Conservation (phyloP, 805 yeast species). For the Phaffomyces thermotolerans region DNA sequence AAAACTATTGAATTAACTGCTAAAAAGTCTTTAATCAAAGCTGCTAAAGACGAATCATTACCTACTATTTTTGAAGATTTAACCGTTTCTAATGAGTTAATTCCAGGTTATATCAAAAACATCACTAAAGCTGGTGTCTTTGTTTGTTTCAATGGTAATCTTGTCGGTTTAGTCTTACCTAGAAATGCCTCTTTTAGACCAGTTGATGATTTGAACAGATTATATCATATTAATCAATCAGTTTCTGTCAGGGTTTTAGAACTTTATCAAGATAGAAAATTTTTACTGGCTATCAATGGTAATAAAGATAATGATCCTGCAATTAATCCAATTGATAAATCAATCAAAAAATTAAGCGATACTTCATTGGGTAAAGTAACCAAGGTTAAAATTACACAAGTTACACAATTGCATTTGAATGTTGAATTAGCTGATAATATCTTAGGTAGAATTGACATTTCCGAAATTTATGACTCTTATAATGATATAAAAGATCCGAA, state of each 20-base stretch:
- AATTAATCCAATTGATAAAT: constrained; percentile 53
- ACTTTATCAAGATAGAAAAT: constrained; percentile 63
- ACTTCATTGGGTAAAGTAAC: constrained; percentile 54
- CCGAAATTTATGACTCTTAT: constrained; percentile 53
- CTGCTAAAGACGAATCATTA: constrained; percentile 44
- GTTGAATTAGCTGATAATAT: constrained; percentile 70
- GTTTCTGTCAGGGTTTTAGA: constrained; percentile 59
- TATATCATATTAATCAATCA: constrained; percentile 62
- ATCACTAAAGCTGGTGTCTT: constrained; percentile 78
- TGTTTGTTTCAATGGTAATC: constrained; percentile 69
- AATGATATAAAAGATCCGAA: constrained; percentile 49
- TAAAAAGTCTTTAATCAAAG: constrained; percentile 60
- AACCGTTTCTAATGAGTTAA: constrained; percentile 34
- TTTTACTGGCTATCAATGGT: constrained; percentile 55
- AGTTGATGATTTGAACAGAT: constrained; percentile 44
- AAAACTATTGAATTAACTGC: constrained; percentile 56
- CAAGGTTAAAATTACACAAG: constrained; percentile 50
- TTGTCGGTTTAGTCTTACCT: constrained; percentile 79
- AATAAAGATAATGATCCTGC: constrained; percentile 24
- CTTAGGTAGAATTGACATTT: constrained; percentile 72
- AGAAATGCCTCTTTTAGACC: constrained; percentile 55
- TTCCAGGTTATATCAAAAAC: constrained; percentile 73
- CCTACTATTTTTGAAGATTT: constrained; percentile 61
- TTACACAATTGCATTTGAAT: constrained; percentile 68
- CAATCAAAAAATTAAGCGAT: constrained; percentile 43